Percentiles rank a stretch among this genome's conserved stretches.
Conservation (phyloP, 768 basidiomycete species). For the Boletus rex-veris region DNA sequence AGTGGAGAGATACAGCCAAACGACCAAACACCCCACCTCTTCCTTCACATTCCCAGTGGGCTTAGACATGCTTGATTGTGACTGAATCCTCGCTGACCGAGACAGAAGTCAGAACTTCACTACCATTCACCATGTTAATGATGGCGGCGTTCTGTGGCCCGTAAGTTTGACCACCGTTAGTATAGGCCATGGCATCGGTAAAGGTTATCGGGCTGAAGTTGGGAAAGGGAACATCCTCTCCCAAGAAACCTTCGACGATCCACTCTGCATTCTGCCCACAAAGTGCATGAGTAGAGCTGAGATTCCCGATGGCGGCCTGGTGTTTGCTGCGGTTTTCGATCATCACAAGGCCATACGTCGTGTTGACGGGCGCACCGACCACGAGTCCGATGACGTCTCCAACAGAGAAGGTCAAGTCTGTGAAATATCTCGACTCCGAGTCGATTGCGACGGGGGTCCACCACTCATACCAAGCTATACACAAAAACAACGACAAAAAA, state of each 20-base stretch:
- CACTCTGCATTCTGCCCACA: conserved; percentile 10
- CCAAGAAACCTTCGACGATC: conserved; percentile 2
- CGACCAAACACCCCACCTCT: too few species aligned
- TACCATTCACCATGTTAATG: neutral
- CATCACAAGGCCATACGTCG: neutral
- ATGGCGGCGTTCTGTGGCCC: neutral
- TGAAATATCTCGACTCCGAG: too few species aligned
- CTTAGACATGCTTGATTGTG: neutral
- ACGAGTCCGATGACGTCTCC: conserved; percentile 7
- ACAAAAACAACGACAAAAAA: neutral
- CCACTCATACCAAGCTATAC: conserved; percentile 15
- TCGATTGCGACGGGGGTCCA: neutral
- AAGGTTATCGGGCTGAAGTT: conserved; percentile 9
- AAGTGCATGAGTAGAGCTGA: neutral
- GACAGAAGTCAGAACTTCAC: neutral
- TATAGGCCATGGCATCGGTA: neutral
- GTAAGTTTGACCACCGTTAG: neutral
- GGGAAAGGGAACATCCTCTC: neutral
- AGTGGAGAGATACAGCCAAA: too few species aligned
- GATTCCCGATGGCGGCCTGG: neutral
- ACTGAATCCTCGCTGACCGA: neutral
- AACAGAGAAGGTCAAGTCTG: conserved; percentile 3
- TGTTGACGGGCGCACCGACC: neutral
- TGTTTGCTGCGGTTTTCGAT: conserved; percentile 1
- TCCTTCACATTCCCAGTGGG: too few species aligned